Percentiles rank a stretch among this genome's conserved stretches.
Conservation (phyloP, 495 filamentous ascomycete genomes). For the Massariosphaeria phaeospora region DNA sequence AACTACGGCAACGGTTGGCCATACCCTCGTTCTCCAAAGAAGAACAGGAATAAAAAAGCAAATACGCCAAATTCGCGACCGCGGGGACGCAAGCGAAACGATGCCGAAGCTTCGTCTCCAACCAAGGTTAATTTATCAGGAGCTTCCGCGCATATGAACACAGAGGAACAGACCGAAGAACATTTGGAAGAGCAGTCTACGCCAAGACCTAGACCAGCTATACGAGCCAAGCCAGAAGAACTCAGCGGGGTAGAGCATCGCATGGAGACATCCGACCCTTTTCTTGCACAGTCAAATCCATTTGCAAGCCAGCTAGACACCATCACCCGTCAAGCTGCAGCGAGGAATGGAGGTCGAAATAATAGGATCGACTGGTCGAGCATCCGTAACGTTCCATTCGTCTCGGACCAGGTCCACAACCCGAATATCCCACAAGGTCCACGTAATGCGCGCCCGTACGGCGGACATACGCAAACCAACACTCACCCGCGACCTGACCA, state of each 20-base stretch:
- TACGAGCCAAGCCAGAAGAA: not conserved
- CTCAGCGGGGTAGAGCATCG: not conserved
- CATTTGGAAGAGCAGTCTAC: not conserved
- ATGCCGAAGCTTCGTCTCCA: not conserved
- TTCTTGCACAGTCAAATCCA: not conserved
- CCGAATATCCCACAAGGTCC: not conserved
- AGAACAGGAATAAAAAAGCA: not conserved
- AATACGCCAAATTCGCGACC: not conserved
- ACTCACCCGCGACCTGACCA: too few relatives aligned
- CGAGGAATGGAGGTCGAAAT: too few relatives aligned
- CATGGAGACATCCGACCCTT: not conserved
- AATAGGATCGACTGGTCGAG: conserved; percentile 3
- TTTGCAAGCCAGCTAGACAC: conserved; percentile 1
- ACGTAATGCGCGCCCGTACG: not conserved
- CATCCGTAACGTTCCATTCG: not conserved
- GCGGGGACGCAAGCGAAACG: not conserved
- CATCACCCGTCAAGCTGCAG: not conserved
- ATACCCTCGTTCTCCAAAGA: not conserved
- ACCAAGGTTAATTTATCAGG: not conserved
- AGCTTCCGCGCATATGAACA: too few relatives aligned
- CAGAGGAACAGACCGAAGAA: not conserved
- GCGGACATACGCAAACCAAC: not conserved
- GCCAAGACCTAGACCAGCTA: not conserved
- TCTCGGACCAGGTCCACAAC: too few relatives aligned
- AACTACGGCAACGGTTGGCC: not conserved